Conservation (phyloP, 768 basidiomycete genomes). For the Phylloporus scabripes region DNA sequence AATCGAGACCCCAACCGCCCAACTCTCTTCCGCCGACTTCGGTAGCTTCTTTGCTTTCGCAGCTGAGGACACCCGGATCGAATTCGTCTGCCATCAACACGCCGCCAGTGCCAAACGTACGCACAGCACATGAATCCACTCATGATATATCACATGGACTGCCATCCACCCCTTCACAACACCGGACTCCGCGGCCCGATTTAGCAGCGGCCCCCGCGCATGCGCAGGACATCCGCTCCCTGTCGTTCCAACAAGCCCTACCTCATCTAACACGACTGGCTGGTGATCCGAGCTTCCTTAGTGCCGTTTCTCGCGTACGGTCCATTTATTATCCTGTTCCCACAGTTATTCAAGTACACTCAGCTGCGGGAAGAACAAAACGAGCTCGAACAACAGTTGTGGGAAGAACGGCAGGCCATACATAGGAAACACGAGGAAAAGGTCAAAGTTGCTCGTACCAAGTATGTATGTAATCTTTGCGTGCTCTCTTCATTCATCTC, state of each 20-base stretch:
- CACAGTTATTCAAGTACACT: slow-evolving; percentile 7
- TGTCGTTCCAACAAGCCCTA: slow-evolving; percentile 67
- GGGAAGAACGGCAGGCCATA: slow-evolving; percentile 60
- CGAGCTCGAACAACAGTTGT: slow-evolving; percentile 60
- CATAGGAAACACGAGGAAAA: slow-evolving; percentile 64
- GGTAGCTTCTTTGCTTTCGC: slow-evolving; percentile 62
- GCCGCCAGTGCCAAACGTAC: slow-evolving; percentile 7
- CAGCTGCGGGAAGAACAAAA: slow-evolving; percentile 73
- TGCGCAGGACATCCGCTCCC: slow-evolving; percentile 38
- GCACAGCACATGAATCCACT: slow-evolving; percentile 8
- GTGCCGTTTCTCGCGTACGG: slow-evolving; percentile 47
- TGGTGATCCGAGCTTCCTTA: slow-evolving; percentile 47
- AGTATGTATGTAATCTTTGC: slow-evolving; percentile 38
- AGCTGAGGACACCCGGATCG: slow-evolving; percentile 40
- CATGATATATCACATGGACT: slow-evolving; percentile 13
- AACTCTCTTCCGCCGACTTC: slow-evolving; percentile 28
- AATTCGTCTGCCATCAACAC: slow-evolving; percentile 9
- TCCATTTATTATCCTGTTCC: not conserved
- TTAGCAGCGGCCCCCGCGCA: slow-evolving; percentile 3
- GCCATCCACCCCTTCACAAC: slow-evolving; percentile 2
- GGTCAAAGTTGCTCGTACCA: slow-evolving; percentile 60
- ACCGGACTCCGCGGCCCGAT: slow-evolving; percentile 12
- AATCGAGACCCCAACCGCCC: slow-evolving; percentile 1
- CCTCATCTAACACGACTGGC: slow-evolving; percentile 58
- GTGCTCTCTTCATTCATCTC: slow-evolving; percentile 2